Conservation (phyloP, 2,329 filamentous ascomycete species). For the Fusarium odoratissimum region DNA sequence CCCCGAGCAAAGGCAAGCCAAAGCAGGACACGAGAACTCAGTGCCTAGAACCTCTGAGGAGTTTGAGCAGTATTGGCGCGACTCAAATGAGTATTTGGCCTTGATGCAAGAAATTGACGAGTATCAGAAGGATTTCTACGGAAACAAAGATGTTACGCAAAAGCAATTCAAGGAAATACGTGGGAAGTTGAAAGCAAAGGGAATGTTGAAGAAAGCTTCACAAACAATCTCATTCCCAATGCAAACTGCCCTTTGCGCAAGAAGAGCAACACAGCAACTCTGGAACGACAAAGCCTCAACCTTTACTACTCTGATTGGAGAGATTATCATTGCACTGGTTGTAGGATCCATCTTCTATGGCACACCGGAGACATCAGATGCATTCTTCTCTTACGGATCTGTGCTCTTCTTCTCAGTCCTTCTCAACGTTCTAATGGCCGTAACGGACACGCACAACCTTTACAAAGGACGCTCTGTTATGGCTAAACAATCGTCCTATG, state of each 20-base stretch:
- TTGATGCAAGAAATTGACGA: slow-evolving; percentile 61
- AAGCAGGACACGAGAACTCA: slow-evolving; percentile 67
- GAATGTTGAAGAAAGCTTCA: not conserved
- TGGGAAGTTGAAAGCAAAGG: not conserved
- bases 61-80: slow-evolving; percentile 64
- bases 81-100: slow-evolving; percentile 57
- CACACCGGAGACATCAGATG: slow-evolving; percentile 60
- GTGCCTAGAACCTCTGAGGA: slow-evolving; percentile 77
- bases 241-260: slow-evolving; percentile 65
- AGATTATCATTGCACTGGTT: slow-evolving; percentile 67
- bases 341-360: slow-evolving; percentile 71
- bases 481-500: slow-evolving; percentile 60
- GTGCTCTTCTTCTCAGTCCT: slow-evolving; percentile 71
- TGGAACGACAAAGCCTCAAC: slow-evolving; percentile 64
- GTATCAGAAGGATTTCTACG: slow-evolving; percentile 58
- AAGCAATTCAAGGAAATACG: slow-evolving; percentile 63
- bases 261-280: slow-evolving; percentile 62
- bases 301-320: not conserved
- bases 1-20: slow-evolving; percentile 66
- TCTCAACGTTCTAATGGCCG: slow-evolving; percentile 68
- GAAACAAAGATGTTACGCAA: slow-evolving; percentile 55
- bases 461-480: slow-evolving; percentile 60
- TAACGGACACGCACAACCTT: slow-evolving; percentile 63
- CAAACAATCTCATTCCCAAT: slow-evolving; percentile 60
- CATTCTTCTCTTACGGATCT: slow-evolving; percentile 66